Conservation (phyloP, 371 early-diverging fungal species). For the Basidiobolus heterosporus region DNA sequence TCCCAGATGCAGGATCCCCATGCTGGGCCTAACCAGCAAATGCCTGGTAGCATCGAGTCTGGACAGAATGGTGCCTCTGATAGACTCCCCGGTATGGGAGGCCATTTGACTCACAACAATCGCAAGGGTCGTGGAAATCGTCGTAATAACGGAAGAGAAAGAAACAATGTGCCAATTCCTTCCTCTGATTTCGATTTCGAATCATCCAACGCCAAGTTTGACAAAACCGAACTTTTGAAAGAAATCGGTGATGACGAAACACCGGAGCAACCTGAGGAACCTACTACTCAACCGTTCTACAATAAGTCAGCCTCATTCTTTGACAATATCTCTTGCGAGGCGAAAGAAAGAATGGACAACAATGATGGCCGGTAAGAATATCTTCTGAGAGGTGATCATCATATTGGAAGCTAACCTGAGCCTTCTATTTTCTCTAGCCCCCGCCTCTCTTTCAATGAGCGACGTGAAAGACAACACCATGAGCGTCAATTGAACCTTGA, state of each 20-base stretch:
- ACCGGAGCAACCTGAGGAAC: constrained; percentile 1
- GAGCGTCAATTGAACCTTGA: constrained; percentile 83
- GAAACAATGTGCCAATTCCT: constrained; percentile 41
- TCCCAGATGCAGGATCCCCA: too few species aligned
- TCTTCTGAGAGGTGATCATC: background rate
- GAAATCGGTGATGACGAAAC: constrained; percentile 20
- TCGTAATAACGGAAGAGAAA: constrained; percentile 1
- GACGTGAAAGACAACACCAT: constrained; percentile 60
- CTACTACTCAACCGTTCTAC: constrained; percentile 40
- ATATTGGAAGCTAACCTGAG: constrained; percentile 1
- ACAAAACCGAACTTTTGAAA: constrained; percentile 60
- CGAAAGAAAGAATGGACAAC: constrained; percentile 53
- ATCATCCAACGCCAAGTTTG: constrained; percentile 78
- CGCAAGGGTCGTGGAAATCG: constrained; percentile 6
- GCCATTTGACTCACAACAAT: constrained; percentile 17
- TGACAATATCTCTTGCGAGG: constrained; percentile 93
- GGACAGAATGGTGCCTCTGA: constrained; percentile 7
- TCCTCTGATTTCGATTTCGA: constrained; percentile 89
- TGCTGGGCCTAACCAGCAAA: too few species aligned
- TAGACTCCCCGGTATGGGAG: constrained; percentile 22
- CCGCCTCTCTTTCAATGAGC: constrained; percentile 20
- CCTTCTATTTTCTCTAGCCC: constrained; percentile 12
- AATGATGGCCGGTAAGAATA: constrained; percentile 5
- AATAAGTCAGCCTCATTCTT: constrained; percentile 75
- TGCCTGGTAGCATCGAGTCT: constrained; percentile 7